Evolutionary conservation across 176 grass and related monocot genomes (phyloP).

Genomic region (Tuctoria greenei): DNA sequence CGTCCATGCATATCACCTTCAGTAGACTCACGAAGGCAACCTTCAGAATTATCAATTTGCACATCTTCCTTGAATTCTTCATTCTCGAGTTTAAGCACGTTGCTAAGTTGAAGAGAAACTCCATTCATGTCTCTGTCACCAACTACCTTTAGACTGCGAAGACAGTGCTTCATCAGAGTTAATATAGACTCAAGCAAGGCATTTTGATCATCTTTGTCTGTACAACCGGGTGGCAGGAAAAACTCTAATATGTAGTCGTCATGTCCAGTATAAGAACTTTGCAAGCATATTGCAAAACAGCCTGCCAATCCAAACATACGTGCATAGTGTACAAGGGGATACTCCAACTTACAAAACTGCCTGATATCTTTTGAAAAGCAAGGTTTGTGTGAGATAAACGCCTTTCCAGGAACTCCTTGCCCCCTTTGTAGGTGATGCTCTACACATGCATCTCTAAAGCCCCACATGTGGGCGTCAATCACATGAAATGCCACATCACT

Average conservation of each 20-base stretch:
- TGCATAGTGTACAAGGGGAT: constrained; percentile 92
- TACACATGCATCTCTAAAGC: constrained; percentile 93
- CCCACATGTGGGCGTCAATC: constrained; percentile 79
- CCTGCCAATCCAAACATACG: constrained; percentile 71
- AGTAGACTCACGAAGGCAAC: constrained; percentile 34
- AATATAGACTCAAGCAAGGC: constrained; percentile 65
- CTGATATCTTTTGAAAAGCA: constrained; percentile 76
- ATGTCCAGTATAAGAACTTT: constrained; percentile 73
- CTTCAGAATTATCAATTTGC: constrained; percentile 42
- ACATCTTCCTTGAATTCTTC: constrained; percentile 41
- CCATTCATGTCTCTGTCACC: constrained; percentile 40
- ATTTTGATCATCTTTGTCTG: constrained; percentile 53
- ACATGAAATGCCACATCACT: constrained; percentile 88
- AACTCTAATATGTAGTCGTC: constrained; percentile 97
- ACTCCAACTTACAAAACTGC: constrained; percentile 70
- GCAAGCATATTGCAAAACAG: constrained; percentile 85
- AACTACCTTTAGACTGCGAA: constrained; percentile 70
- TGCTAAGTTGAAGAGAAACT: constrained; percentile 45
- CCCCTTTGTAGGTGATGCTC: constrained; percentile 94
- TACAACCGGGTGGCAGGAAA: constrained; percentile 76
- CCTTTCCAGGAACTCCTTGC: constrained; percentile 82
- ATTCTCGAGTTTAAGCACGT: constrained; percentile 49
- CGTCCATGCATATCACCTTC: constrained; percentile 31
- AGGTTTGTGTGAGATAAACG: constrained; percentile 58
- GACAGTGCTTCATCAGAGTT: constrained; percentile 52